A percentile compares a stretch with the other conserved stretches of the same genome.
These are phyloP conservation scores for Xylariaceae sp. DNA, from an alignment of 2,329 filamentous ascomycete species.

Conservation along the genomic window DNA sequence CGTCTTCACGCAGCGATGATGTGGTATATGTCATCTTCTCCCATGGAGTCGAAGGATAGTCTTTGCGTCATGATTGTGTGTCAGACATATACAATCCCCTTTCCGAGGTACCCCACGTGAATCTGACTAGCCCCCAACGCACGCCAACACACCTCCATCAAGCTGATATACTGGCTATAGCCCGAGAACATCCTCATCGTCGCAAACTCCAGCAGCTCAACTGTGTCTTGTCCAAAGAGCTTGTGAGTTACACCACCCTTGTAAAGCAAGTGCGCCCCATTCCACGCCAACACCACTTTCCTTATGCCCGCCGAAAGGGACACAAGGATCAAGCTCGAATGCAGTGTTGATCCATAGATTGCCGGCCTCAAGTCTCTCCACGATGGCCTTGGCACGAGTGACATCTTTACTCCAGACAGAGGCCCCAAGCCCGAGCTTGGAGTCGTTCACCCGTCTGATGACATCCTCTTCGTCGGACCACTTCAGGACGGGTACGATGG, in stretches of 20 bases:
- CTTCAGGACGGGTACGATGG: constrained; percentile 41
- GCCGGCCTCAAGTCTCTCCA: constrained; percentile 48
- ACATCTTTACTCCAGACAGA: constrained; percentile 50
- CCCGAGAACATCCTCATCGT: too few relatives aligned
- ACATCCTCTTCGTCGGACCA: constrained; percentile 44
- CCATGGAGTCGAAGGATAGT: too few relatives aligned
- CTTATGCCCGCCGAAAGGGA: constrained; percentile 51
- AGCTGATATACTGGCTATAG: too few relatives aligned
- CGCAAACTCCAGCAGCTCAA: too few relatives aligned
- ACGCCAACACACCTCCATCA: too few relatives aligned
- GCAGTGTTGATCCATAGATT: constrained; percentile 52
- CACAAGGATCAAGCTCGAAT: constrained; percentile 35
- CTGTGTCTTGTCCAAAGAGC: neutral
- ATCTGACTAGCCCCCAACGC: too few relatives aligned
- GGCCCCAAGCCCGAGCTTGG: constrained; percentile 48
- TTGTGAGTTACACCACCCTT: constrained; percentile 31
- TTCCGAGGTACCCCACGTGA: too few relatives aligned
- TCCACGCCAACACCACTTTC: constrained; percentile 50
- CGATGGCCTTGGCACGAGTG: constrained; percentile 44
- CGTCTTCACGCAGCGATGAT: too few relatives aligned
- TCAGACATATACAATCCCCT: too few relatives aligned
- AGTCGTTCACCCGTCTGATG: constrained; percentile 45
- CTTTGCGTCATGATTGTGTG: too few relatives aligned
- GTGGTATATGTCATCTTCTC: too few relatives aligned
- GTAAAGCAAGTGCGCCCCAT: constrained; percentile 38